Conservation (phyloP, 192 early-diverging fungal genomes). For the Backusella mclennaniae region DNA sequence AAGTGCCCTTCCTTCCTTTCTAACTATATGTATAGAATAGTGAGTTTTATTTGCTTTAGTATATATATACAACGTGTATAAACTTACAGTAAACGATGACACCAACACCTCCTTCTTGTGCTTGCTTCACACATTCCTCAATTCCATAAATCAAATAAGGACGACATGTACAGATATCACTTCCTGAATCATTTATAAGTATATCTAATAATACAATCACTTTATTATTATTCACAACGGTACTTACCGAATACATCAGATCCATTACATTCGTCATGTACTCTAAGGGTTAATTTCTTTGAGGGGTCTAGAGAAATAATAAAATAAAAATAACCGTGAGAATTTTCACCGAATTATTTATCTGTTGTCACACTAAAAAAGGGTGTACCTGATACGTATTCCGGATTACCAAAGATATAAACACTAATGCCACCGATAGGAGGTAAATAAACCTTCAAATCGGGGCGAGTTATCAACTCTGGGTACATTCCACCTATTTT, state of each 20-base stretch:
- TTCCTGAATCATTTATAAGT: constrained; percentile 28
- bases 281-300: constrained; percentile 79
- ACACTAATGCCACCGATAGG: constrained; percentile 92
- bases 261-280: constrained; percentile 97
- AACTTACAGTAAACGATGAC: constrained; percentile 86
- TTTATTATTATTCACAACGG: neutral
- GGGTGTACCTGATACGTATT: constrained; percentile 54
- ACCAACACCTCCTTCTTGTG: constrained; percentile 89
- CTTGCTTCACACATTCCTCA: constrained; percentile 84
- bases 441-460: constrained; percentile 91
- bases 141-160: constrained; percentile 87
- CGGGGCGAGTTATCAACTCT: constrained; percentile 88
- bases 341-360: neutral
- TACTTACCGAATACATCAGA: constrained; percentile 76
- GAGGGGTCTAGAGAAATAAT: constrained; percentile 54
- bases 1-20: constrained; percentile 92
- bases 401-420: constrained; percentile 92
- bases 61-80: neutral
- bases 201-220: neutral
- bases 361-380: neutral
- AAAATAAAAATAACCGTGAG: neutral
- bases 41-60: neutral
- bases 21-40: constrained; percentile 45
- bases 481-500: constrained; percentile 81
- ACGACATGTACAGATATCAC: constrained; percentile 84